Evolutionary conservation across 192 early-diverging fungal genomes (phyloP), one percentile per base, ranked within the genome.

Genomic region (Linnemannia zychae): DNA sequence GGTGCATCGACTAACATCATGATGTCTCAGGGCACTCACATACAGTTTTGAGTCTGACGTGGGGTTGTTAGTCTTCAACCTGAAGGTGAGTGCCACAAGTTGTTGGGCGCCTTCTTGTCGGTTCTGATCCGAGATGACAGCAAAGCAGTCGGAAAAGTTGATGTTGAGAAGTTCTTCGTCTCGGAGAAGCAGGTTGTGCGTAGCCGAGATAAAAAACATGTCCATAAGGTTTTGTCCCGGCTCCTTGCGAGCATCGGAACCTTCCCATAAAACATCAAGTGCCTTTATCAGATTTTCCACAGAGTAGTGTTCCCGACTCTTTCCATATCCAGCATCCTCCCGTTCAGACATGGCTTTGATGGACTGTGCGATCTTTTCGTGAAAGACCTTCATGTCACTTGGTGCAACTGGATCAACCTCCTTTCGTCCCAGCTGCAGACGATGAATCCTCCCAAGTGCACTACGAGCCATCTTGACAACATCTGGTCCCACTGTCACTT

Each of bases 111-210:
- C 57, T 31, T n/a, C 12, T 12, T 63, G 57, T 31, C 24, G 24
- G 31, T 63, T 63, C 57, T 31, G 57, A 15, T 13, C 13, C 28
- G 57, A 12, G 57, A 63, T 28, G 24, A 63, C 57, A 24, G 57
- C 57, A 63, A 63, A 63, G 24, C 57, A 63, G 57, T 63, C 57
- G 24, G 57, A 63, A 12, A 63, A 63, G 57, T 63, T 63, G n/a
- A 63, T 63, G 2, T 31, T 12, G 13, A 31, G 57, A 3, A 63
- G 57, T 2, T 63, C 57, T 12, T 63, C 57, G 12, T 63, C 57
- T 12, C 11, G 57, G 2, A 63, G 28, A 3, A 63, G 57, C 57
- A 63, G 24, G 28, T 31, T 63, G 57, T 63, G 57, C 15, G 57
- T 63, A 12, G 57, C 57, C 28, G 57, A 24, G 28, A 63, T 63